Percentiles rank a stretch among this genome's conserved stretches.
These are phyloP conservation scores for Ceratocystis variospora DNA, from an alignment of 2,329 filamentous ascomycete genomes.

Conservation along the genomic window DNA sequence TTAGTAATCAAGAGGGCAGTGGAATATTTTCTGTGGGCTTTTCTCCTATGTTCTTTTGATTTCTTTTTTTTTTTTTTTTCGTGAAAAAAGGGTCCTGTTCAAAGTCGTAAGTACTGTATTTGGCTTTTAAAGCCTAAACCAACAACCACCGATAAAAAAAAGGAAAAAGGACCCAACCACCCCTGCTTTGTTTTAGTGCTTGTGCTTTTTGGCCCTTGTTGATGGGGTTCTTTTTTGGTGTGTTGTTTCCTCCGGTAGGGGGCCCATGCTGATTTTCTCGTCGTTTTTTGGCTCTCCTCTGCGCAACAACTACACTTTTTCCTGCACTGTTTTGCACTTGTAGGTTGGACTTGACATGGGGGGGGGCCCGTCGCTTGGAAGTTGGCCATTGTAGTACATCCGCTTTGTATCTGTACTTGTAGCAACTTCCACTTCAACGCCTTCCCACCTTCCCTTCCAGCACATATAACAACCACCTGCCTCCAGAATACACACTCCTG, in stretches of 20 bases:
- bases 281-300: no score
- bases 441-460: neutral
- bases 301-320: neutral
- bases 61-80: neutral
- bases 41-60: neutral
- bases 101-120: neutral
- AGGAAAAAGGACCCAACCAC: neutral
- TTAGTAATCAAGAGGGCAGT: no score
- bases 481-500: neutral
- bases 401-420: neutral
- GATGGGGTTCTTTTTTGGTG: conserved; percentile 5
- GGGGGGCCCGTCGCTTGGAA: neutral
- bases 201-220: conserved; percentile 6
- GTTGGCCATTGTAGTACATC: neutral
- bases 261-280: neutral
- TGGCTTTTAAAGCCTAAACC: neutral
- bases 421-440: neutral
- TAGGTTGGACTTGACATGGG: neutral
- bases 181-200: neutral
- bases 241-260: conserved; percentile 1
- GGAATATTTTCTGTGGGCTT: neutral
- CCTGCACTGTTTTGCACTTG: neutral
- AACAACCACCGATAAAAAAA: neutral
- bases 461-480: neutral
- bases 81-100: neutral